These are phyloP conservation scores for Pascua sp. DNA, from an alignment of 1,284 basidiomycete species.

Conservation along the genomic window DNA sequence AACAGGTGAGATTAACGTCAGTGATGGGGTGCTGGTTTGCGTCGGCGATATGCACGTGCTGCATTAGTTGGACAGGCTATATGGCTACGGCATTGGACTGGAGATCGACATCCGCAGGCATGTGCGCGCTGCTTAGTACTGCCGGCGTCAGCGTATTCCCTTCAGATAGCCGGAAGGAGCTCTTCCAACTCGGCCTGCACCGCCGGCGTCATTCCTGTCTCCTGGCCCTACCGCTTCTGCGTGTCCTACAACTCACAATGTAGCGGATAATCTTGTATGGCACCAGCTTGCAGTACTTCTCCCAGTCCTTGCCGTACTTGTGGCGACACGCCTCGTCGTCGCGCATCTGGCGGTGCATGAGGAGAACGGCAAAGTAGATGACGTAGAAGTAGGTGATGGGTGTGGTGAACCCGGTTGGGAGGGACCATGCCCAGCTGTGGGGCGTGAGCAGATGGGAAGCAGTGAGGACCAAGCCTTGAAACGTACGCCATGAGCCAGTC, in stretches of 20 bases:
- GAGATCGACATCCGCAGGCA: too few relatives aligned
- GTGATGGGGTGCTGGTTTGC: too few relatives aligned
- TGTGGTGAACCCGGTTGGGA: constrained; percentile 86
- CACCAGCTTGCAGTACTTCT: constrained; percentile 72
- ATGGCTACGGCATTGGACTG: too few relatives aligned
- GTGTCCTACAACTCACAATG: constrained; percentile 44
- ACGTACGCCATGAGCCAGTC: constrained; percentile 50
- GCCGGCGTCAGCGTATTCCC: too few relatives aligned
- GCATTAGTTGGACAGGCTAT: too few relatives aligned
- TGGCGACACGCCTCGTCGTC: constrained; percentile 89
- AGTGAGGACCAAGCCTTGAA: constrained; percentile 16
- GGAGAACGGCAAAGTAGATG: constrained; percentile 79
- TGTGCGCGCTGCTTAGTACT: too few relatives aligned
- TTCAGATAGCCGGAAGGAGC: too few relatives aligned
- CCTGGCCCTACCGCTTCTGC: background rate
- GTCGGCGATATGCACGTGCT: too few relatives aligned
- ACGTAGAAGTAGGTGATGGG: constrained; percentile 97
- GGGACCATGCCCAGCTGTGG: constrained; percentile 63
- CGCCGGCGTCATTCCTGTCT: too few relatives aligned
- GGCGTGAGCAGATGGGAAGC: background rate
- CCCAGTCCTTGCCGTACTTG: constrained; percentile 88
- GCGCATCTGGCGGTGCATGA: constrained; percentile 83
- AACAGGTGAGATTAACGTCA: too few relatives aligned
- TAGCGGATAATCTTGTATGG: constrained; percentile 85
- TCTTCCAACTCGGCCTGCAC: too few relatives aligned